phyloP scores from a whole-genome alignment of 2,329 filamentous ascomycete genomes.

The Bretziella fagacearum region DNA sequence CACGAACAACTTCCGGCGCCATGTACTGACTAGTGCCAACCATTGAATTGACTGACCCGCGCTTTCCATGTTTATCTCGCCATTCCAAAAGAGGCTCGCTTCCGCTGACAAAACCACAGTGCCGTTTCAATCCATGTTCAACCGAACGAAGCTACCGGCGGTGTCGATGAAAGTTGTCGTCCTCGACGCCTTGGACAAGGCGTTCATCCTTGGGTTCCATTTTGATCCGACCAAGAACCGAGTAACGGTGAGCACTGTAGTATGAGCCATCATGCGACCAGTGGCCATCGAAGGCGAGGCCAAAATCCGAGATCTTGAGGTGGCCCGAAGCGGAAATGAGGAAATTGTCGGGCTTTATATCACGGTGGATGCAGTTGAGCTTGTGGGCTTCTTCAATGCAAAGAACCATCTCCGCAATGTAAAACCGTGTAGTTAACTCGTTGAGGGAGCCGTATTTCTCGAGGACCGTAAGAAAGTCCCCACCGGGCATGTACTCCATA shows the following conservation, averaged over 20 bases:
- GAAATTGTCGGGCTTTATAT: conserved; percentile 96
- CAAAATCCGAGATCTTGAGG: conserved; percentile 91
- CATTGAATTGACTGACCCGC: conserved; percentile 63
- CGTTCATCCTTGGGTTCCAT: conserved; percentile 49
- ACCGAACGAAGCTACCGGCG: conserved; percentile 12
- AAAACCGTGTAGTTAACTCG: conserved; percentile 67
- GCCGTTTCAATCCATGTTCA: conserved; percentile 26
- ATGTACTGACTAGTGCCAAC: conserved; percentile 97
- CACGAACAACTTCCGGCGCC: conserved; percentile 82
- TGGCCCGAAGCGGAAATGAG: conserved; percentile 77
- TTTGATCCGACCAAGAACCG: conserved; percentile 57
- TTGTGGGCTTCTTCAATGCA: conserved; percentile 85
- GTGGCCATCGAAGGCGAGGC: conserved; percentile 84
- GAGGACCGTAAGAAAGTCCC: conserved; percentile 77
- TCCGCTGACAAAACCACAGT: conserved; percentile 11
- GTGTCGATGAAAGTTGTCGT: conserved; percentile 19
- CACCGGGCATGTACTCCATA: conserved; percentile 97
- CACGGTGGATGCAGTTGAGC: conserved; percentile 80
- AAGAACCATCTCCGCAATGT: conserved; percentile 88
- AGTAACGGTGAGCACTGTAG: conserved; percentile 68
- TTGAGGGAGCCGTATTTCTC: conserved; percentile 70
- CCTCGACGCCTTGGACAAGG: background rate
- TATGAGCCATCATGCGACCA: conserved; percentile 86
- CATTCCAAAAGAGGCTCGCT: conserved; percentile 39
- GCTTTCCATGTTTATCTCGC: conserved; percentile 51